phyloP scores from a whole-genome alignment of 2,329 filamentous ascomycete species.

The Ophiosphaerella narmari region DNA sequence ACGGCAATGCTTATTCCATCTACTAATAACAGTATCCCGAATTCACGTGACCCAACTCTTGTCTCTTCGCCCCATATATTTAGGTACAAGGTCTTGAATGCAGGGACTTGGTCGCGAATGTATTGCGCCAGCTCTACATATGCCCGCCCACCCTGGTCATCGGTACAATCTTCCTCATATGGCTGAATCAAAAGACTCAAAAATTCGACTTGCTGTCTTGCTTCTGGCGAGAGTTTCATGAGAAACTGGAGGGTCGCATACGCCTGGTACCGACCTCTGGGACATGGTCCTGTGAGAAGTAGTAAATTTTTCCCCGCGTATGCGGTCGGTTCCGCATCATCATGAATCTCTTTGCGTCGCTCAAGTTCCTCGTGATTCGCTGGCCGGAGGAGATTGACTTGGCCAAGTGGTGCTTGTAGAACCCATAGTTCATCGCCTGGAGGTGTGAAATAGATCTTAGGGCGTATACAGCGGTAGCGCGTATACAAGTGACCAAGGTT shows the following conservation, averaged over 20 bases:
- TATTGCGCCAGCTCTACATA: slow-evolving; percentile 25
- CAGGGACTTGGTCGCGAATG: slow-evolving; percentile 15
- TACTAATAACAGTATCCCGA: slow-evolving; percentile 13
- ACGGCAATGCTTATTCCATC: slow-evolving; percentile 13
- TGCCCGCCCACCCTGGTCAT: slow-evolving; percentile 9
- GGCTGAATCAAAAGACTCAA: slow-evolving; percentile 30
- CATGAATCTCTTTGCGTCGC: slow-evolving; percentile 23
- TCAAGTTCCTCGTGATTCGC: slow-evolving; percentile 21
- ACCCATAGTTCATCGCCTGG: slow-evolving; percentile 29
- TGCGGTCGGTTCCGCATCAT: slow-evolving; percentile 28
- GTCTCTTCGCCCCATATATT: slow-evolving; percentile 21
- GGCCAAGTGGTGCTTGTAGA: slow-evolving; percentile 23
- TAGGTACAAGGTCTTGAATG: slow-evolving; percentile 21
- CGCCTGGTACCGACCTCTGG: slow-evolving; percentile 40
- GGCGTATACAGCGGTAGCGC: slow-evolving; percentile 31
- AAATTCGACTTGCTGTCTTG: slow-evolving; percentile 22
- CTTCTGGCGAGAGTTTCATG: slow-evolving; percentile 14
- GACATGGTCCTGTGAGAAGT: slow-evolving; percentile 35
- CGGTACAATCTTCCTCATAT: slow-evolving; percentile 36
- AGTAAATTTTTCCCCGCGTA: slow-evolving; percentile 34
- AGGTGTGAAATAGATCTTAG: slow-evolving; percentile 25
- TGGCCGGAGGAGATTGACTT: slow-evolving; percentile 38
- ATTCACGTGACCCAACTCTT: slow-evolving; percentile 9
- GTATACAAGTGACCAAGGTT: slow-evolving; percentile 37
- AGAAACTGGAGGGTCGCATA: slow-evolving; percentile 36